These are phyloP conservation scores for Capsella bursapastoris DNA, from an alignment of 345 rosid species.

Conservation along the genomic window DNA sequence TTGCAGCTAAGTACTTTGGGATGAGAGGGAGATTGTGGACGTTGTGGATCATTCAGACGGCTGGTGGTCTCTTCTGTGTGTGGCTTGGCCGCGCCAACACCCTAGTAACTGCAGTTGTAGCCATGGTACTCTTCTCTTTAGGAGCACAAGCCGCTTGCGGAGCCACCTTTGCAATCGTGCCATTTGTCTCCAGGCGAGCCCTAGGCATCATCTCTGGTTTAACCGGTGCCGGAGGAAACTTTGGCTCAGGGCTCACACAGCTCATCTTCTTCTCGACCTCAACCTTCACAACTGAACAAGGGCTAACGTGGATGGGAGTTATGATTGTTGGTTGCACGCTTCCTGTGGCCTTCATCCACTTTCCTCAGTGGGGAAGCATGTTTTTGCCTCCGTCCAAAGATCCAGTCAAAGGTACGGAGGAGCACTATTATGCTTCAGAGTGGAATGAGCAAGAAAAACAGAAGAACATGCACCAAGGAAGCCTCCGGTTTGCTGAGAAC, in stretches of 20 bases:
- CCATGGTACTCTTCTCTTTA: constrained; percentile 59
- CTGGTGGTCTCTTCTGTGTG: constrained; percentile 63
- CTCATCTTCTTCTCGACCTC: constrained; percentile 53
- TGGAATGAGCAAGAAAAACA: constrained; percentile 59
- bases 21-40: constrained; percentile 66
- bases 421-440: constrained; percentile 55
- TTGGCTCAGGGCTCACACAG: constrained; percentile 66
- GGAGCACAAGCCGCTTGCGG: constrained; percentile 67
- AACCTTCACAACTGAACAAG: constrained; percentile 43
- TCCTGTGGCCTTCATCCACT: constrained; percentile 53
- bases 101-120: constrained; percentile 43
- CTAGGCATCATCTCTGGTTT: constrained; percentile 58
- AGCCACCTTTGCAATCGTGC: constrained; percentile 63
- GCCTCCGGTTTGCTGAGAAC: constrained; percentile 62
- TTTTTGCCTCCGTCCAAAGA: constrained; percentile 52
- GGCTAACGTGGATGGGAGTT: constrained; percentile 58
- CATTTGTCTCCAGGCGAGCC: constrained; percentile 59
- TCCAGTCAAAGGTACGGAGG: constrained; percentile 51
- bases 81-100: constrained; percentile 54
- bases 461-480: constrained; percentile 58
- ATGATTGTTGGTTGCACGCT: constrained; percentile 62
- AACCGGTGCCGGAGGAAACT: constrained; percentile 64
- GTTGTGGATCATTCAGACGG: constrained; percentile 60
- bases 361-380: constrained; percentile 76
- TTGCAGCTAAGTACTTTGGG: constrained; percentile 50